Percentiles rank a stretch among this genome's conserved stretches.
phyloP scores from a whole-genome alignment of 139 green algal species.

The Yamagishiella unicocca region DNA sequence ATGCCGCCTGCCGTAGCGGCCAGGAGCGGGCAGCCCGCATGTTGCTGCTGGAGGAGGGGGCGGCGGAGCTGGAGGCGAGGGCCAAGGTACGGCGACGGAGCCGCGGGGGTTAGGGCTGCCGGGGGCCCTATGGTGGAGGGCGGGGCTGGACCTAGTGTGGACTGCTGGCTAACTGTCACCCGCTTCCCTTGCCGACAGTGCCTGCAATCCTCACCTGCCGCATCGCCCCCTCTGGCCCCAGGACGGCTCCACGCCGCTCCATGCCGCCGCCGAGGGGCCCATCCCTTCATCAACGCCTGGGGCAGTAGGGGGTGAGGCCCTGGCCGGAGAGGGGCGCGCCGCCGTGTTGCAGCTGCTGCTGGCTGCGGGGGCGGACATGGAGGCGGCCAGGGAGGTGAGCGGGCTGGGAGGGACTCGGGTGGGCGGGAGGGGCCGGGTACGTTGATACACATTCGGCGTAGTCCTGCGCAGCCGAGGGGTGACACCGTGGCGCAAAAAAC shows the following conservation, averaged over 20 bases:
- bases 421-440: too few species aligned
- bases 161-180: too few species aligned
- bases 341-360: neutral
- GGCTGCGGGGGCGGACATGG: neutral
- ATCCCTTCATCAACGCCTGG: neutral
- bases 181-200: too few species aligned
- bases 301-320: too few species aligned
- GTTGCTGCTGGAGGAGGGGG: neutral
- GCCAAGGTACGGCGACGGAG: neutral
- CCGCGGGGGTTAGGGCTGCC: neutral
- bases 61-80: neutral
- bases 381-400: neutral
- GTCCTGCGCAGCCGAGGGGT: neutral
- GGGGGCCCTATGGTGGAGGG: too few species aligned
- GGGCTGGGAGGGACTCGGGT: too few species aligned
- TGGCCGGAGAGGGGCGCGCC: too few species aligned
- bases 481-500: neutral
- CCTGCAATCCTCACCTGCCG: neutral
- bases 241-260: conserved; percentile 8
- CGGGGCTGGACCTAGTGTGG: too few species aligned
- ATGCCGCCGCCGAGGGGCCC: neutral
- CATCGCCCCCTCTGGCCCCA: neutral
- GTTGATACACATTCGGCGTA: too few species aligned
- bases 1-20: neutral
- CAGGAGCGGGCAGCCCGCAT: neutral